These are phyloP conservation scores for Suillus luteus DNA, from an alignment of 768 basidiomycete genomes.

Conservation along the genomic window DNA sequence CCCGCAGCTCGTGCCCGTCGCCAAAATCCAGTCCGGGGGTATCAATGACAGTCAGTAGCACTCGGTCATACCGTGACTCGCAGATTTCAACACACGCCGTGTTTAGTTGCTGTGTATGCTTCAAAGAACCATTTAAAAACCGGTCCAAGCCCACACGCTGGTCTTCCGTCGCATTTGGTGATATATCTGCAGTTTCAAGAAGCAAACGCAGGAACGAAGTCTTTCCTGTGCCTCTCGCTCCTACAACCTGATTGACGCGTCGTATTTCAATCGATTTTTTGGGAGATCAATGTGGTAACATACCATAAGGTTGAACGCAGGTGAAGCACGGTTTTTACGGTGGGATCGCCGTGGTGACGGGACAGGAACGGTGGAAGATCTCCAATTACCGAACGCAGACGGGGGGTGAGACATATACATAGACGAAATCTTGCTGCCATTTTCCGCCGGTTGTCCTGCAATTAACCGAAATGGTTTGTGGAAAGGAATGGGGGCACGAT, in stretches of 20 bases:
- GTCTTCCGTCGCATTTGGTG: slow-evolving; percentile 73
- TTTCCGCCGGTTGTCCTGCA: slow-evolving; percentile 41
- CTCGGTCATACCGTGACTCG: slow-evolving; percentile 80
- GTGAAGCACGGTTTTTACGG: slow-evolving; percentile 63
- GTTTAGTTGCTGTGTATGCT: slow-evolving; percentile 63
- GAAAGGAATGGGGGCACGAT: slow-evolving; percentile 65
- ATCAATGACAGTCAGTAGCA: slow-evolving; percentile 80
- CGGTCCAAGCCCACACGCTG: slow-evolving; percentile 65
- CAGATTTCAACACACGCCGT: slow-evolving; percentile 78
- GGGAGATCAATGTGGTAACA: slow-evolving; percentile 15
- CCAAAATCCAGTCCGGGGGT: slow-evolving; percentile 83
- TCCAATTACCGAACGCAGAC: slow-evolving; percentile 62
- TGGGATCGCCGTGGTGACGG: slow-evolving; percentile 55
- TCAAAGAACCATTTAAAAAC: slow-evolving; percentile 63
- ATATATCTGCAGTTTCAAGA: slow-evolving; percentile 83
- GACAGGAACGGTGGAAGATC: slow-evolving; percentile 38
- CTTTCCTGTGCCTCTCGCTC: slow-evolving; percentile 81
- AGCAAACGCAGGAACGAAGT: slow-evolving; percentile 79
- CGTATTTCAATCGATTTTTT: slow-evolving; percentile 9
- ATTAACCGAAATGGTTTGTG: slow-evolving; percentile 74
- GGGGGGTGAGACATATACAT: slow-evolving; percentile 69
- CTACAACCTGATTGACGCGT: slow-evolving; percentile 59
- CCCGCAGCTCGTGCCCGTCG: slow-evolving; percentile 69
- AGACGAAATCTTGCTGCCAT: slow-evolving; percentile 61
- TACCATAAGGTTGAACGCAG: slow-evolving; percentile 89